Percentiles rank a stretch among this genome's conserved stretches.
These are phyloP conservation scores for Verticillium nubilum DNA, from an alignment of 2,329 filamentous ascomycete species.

Conservation along the genomic window DNA sequence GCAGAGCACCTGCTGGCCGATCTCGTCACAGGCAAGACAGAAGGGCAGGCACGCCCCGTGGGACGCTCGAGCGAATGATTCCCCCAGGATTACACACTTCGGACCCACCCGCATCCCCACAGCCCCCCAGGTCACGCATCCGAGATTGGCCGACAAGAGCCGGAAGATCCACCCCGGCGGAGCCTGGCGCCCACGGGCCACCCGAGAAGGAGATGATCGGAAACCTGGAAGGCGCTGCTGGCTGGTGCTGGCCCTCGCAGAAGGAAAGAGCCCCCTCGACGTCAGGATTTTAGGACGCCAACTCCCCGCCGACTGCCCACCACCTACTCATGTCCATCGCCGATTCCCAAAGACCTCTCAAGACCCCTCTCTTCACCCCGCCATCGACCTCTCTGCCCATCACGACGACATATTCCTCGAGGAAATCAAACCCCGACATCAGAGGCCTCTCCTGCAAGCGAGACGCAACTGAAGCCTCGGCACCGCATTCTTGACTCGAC, in stretches of 20 bases:
- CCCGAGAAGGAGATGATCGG: neutral
- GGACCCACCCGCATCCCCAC: neutral
- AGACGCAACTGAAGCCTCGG: neutral
- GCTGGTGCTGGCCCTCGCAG: no score
- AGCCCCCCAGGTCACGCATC: neutral
- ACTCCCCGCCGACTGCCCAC: neutral
- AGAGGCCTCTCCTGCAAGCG: neutral
- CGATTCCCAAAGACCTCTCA: neutral
- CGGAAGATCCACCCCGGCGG: neutral
- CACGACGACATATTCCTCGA: neutral
- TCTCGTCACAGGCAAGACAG: slow-evolving; percentile 1
- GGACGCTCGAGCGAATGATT: slow-evolving; percentile 20
- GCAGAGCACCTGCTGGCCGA: neutral
- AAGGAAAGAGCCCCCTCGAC: slow-evolving; percentile 1
- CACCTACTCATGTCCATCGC: neutral
- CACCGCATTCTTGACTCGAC: neutral
- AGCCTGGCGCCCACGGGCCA: neutral
- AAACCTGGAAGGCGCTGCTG: neutral
- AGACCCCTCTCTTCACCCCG: neutral
- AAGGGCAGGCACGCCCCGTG: neutral
- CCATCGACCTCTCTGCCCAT: neutral
- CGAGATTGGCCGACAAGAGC: slow-evolving; percentile 3
- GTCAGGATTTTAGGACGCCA: slow-evolving; percentile 1
- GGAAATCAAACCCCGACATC: no score
- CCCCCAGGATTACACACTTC: slow-evolving; percentile 26